Conservation (phyloP, 1,284 basidiomycete species). For the Papiliotrema laurentii region DNA sequence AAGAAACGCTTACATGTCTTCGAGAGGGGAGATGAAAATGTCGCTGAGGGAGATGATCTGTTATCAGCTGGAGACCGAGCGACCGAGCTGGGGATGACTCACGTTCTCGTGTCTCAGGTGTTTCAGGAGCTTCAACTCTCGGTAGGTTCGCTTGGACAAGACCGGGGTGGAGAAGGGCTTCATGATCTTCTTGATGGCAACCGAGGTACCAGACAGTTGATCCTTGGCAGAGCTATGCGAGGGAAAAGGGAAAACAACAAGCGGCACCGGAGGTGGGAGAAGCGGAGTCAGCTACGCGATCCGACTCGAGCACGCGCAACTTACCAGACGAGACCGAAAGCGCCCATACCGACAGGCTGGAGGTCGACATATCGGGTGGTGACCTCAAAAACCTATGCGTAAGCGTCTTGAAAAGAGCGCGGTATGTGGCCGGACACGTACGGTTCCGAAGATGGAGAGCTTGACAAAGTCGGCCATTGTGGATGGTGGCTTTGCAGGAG, state of each 20-base stretch:
- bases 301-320: slow-evolving; percentile 28
- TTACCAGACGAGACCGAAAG: slow-evolving; percentile 92
- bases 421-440: slow-evolving; percentile 16
- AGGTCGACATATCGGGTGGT: slow-evolving; percentile 98
- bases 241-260: not conserved
- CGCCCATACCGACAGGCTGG: slow-evolving; percentile 99
- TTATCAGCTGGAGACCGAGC: slow-evolving; percentile 7
- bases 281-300: not conserved
- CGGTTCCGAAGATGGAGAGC: slow-evolving; percentile 93
- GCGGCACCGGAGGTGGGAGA: not conserved
- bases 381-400: slow-evolving; percentile 59
- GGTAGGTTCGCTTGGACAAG: slow-evolving; percentile 94
- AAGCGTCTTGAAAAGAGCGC: not conserved
- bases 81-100: slow-evolving; percentile 14
- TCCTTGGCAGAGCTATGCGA: slow-evolving; percentile 89
- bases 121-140: slow-evolving; percentile 97
- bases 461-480: slow-evolving; percentile 76
- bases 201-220: slow-evolving; percentile 87
- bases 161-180: slow-evolving; percentile 97
- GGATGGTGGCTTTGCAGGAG: not conserved
- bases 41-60: slow-evolving; percentile 98
- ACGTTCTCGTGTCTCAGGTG: slow-evolving; percentile 99
- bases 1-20: slow-evolving; percentile 72
- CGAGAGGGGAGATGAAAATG: slow-evolving; percentile 97
- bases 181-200: slow-evolving; percentile 99